A percentile compares a stretch with the other conserved stretches of the same genome.
Evolutionary conservation across 1,139 yeast genomes (phyloP).

Genomic region (Geotrichum fermentans): DNA sequence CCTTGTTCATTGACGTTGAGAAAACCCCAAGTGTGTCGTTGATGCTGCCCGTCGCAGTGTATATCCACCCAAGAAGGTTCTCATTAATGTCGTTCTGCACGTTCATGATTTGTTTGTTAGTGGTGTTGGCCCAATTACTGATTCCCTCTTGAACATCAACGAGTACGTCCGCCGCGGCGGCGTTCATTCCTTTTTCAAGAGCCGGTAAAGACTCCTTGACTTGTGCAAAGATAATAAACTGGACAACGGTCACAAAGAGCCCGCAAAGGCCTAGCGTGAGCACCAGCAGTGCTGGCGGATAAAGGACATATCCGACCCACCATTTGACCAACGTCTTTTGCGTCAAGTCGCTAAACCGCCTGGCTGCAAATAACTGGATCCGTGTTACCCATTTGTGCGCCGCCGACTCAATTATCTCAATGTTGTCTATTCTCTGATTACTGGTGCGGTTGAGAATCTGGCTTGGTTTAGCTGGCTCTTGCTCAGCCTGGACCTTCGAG

Average conservation of each 20-base stretch:
- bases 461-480: neutral
- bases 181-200: constrained; percentile 21
- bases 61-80: constrained; percentile 63
- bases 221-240: constrained; percentile 38
- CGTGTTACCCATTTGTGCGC: constrained; percentile 18
- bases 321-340: constrained; percentile 30
- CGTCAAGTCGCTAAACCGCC: constrained; percentile 13
- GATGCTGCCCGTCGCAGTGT: constrained; percentile 49
- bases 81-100: constrained; percentile 52
- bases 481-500: constrained; percentile 10
- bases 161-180: constrained; percentile 23
- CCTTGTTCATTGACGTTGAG: constrained; percentile 48
- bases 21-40: constrained; percentile 53
- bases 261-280: constrained; percentile 45
- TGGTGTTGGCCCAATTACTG: constrained; percentile 47
- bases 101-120: constrained; percentile 45
- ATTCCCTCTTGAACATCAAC: constrained; percentile 25
- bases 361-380: constrained; percentile 14
- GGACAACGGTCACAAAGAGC: constrained; percentile 41
- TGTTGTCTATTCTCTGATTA: constrained; percentile 14
- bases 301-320: constrained; percentile 35
- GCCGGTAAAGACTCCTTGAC: constrained; percentile 27
- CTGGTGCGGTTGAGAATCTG: constrained; percentile 5
- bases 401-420: constrained; percentile 16
- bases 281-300: constrained; percentile 35